A percentile compares a stretch with the other conserved stretches of the same genome.
Evolutionary conservation across 2,329 filamentous ascomycete species (phyloP).

Genomic region (Epichloe brachyelytri): DNA sequence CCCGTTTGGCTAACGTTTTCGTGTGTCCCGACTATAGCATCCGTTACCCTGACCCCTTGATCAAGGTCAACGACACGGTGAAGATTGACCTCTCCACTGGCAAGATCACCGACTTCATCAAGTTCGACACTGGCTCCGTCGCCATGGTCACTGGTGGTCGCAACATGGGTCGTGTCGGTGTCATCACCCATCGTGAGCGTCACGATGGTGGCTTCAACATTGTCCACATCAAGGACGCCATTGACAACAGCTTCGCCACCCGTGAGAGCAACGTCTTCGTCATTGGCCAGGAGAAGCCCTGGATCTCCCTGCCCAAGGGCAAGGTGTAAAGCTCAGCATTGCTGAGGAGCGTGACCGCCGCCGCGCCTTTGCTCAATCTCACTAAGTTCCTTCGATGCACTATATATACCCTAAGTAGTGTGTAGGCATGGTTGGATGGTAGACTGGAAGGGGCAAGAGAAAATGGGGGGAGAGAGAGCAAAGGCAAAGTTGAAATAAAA

Average conservation of each 20-base stretch:
- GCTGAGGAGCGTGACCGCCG: conserved; percentile 98
- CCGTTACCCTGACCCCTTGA: conserved; percentile 94
- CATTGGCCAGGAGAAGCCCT: conserved; percentile 97
- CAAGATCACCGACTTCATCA: conserved; percentile 97
- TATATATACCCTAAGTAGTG: conserved; percentile 6
- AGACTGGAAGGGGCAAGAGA: conserved; percentile 10
- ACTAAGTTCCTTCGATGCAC: conserved; percentile 26
- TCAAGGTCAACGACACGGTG: conserved; percentile 99
- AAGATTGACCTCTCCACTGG: conserved; percentile 96
- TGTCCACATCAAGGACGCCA: conserved; percentile 98
- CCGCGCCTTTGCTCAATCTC: conserved; percentile 49
- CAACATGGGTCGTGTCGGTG: conserved; percentile 99
- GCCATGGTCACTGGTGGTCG: conserved; percentile 99
- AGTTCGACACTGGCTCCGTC: conserved; percentile 96
- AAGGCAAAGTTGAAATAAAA: not conserved
- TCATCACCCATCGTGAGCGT: conserved; percentile 99
- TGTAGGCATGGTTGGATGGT: conserved; percentile 3
- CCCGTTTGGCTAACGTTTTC: conserved; percentile 21
- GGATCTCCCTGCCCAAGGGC: conserved; percentile 99
- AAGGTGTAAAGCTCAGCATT: conserved; percentile 99
- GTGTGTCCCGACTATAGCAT: conserved; percentile 49
- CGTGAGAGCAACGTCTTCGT: conserved; percentile 99
- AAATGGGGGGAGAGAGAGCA: not conserved
- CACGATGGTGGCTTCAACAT: conserved; percentile 99
- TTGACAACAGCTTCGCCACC: conserved; percentile 99